These are phyloP conservation scores for Madurella fahalii DNA, from an alignment of 2,329 filamentous ascomycete species.

Conservation along the genomic window DNA sequence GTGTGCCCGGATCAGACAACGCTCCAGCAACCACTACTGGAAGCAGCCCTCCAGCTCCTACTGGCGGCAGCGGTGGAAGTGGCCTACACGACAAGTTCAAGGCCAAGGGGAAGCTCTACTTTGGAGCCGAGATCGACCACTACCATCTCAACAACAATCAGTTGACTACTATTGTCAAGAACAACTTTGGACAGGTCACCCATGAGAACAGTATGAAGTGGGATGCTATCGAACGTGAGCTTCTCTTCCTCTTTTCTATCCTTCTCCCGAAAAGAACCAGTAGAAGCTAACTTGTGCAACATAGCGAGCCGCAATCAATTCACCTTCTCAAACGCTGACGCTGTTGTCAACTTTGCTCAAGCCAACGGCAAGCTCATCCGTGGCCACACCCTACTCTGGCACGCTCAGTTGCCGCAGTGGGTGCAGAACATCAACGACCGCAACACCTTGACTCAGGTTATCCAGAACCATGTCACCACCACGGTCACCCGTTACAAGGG, in stretches of 20 bases:
- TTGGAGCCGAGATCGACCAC: constrained; percentile 13
- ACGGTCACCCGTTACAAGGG: constrained; percentile 59
- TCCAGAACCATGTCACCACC: constrained; percentile 57
- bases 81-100: constrained; percentile 13
- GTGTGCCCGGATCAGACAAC: constrained; percentile 10
- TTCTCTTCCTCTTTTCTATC: not conserved
- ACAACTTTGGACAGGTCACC: constrained; percentile 11
- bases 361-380: constrained; percentile 47
- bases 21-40: not conserved
- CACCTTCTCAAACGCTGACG: constrained; percentile 7
- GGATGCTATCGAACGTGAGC: constrained; percentile 16
- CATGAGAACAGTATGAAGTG: constrained; percentile 14
- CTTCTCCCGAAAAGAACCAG: not conserved
- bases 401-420: constrained; percentile 56
- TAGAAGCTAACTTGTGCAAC: constrained; percentile 2
- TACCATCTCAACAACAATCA: constrained; percentile 13
- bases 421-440: constrained; percentile 54
- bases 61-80: constrained; percentile 3
- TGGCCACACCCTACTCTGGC: constrained; percentile 65
- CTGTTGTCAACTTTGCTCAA: constrained; percentile 5
- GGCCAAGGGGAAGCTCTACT: constrained; percentile 15
- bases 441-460: constrained; percentile 48
- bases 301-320: constrained; percentile 13
- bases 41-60: constrained; percentile 1
- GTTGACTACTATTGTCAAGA: constrained; percentile 10